phyloP scores from a whole-genome alignment of 306 rosid species.

The Prunus mira region DNA sequence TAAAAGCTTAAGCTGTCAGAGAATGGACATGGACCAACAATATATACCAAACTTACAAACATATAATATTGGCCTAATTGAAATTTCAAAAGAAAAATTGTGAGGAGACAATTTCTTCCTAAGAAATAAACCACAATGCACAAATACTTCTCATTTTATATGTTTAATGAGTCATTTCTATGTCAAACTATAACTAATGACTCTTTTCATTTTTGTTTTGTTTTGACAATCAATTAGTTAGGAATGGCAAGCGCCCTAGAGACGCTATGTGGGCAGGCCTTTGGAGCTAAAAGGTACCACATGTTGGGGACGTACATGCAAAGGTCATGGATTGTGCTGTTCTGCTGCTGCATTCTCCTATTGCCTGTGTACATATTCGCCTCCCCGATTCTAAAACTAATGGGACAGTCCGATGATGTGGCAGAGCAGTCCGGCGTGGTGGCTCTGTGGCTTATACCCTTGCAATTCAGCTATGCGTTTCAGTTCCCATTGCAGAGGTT shows the following conservation, averaged over 20 bases:
- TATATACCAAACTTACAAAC: too few species aligned
- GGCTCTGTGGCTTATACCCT: slow-evolving; percentile 30
- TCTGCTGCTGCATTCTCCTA: slow-evolving; percentile 21
- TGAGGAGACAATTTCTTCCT: too few species aligned
- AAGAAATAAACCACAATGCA: too few species aligned
- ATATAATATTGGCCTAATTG: too few species aligned
- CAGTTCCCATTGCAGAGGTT: slow-evolving; percentile 33
- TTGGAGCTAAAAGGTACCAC: slow-evolving; percentile 35
- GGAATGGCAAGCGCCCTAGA: slow-evolving; percentile 50
- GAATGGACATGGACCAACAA: too few species aligned
- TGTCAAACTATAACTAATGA: neutral
- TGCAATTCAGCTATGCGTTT: slow-evolving; percentile 36
- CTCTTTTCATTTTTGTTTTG: neutral
- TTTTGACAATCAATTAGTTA: slow-evolving; percentile 6
- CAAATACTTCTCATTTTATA: too few species aligned
- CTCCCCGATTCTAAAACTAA: slow-evolving; percentile 26
- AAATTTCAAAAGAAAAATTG: too few species aligned
- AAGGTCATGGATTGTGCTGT: slow-evolving; percentile 39
- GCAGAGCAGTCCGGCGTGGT: slow-evolving; percentile 31
- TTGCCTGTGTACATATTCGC: slow-evolving; percentile 27
- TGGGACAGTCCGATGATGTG: slow-evolving; percentile 36
- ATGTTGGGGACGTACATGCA: slow-evolving; percentile 38
- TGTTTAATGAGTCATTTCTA: too few species aligned
- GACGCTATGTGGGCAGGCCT: slow-evolving; percentile 45
- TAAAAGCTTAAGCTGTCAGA: too few species aligned